Evolutionary conservation across 73 alveolate species (phyloP), one percentile per base, ranked within the genome.

Genomic region (Uronychia setigera): DNA sequence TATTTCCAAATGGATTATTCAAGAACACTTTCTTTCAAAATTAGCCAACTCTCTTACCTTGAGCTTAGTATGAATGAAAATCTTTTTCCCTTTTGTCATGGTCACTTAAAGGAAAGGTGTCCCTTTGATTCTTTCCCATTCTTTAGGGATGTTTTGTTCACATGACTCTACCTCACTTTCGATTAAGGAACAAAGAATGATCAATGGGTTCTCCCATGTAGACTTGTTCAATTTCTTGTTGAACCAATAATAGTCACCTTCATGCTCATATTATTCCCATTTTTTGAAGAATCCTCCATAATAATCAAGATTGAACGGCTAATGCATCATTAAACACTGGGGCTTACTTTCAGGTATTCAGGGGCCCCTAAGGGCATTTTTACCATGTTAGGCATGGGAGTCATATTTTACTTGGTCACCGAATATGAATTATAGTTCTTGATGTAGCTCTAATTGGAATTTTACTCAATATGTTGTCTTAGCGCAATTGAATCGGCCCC

Each of bases 171-270:
- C 75, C 29, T 84, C 84, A 34, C 75, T 83, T 32, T 60, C 57
- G 1, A 83, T 31, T 28, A 83, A 28, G 28, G 57, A 31, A 19
- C 58, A 77, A 19, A 83, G 74, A 1, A 83, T 83, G 32, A 83
- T 1, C 58, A 83, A 0, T 1, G 90, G 90, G 14, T 26, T 26
- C 31, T 83, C 90, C 90, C 90, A 83, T 1, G 90, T 83, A 27
- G 83, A 59, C 32, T 83, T 83, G 33, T 74, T 9, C 0, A 27
- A 1, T 32, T 75, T 59, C 57, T 1, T 30, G 26, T 26, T 11
- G 33, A 74, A 83, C 90, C 90, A 83, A 75, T 83, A 83, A 1
- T 81, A 74, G 13, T 27, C 31, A 74, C 76, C 90, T 75, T 74
- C 60, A 14, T 81, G 74, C 30, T 74, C 84, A 57, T 74, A 83